Evolutionary conservation across 805 yeast species (phyloP).

Genomic region (Yarrowia alimentaria): DNA sequence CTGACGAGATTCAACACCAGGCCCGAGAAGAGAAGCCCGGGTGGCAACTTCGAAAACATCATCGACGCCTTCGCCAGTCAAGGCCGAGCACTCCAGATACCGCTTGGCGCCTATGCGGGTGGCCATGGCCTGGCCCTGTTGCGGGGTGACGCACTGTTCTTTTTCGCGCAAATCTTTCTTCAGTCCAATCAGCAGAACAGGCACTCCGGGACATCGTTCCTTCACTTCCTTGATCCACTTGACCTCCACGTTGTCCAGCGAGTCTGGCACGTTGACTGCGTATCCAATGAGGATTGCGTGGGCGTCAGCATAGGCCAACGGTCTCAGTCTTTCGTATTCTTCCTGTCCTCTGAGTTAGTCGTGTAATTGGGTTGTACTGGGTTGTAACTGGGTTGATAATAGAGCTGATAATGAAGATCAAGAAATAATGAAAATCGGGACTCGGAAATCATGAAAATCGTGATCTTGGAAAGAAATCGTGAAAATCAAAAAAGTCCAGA

Average conservation of each 20-base stretch:
- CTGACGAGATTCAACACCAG: neutral
- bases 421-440: no score
- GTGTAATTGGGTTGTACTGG: no score
- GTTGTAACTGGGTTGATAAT: no score
- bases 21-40: constrained; percentile 62
- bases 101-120: constrained; percentile 75
- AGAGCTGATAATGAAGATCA: no score
- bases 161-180: constrained; percentile 70
- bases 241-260: constrained; percentile 72
- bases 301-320: constrained; percentile 83
- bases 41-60: constrained; percentile 91
- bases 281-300: constrained; percentile 83
- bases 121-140: constrained; percentile 69
- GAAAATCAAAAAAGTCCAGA: no score
- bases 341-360: no score
- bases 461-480: no score
- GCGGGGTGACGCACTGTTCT: constrained; percentile 36
- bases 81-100: constrained; percentile 84
- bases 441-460: no score
- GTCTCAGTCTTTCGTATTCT: constrained; percentile 86
- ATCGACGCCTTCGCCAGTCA: constrained; percentile 94
- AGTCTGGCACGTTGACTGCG: constrained; percentile 81
- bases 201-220: constrained; percentile 76
- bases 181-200: constrained; percentile 75
- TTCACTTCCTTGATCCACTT: constrained; percentile 88